phyloP scores from a whole-genome alignment of 2,329 filamentous ascomycete genomes.

The Penicillium sp. region DNA sequence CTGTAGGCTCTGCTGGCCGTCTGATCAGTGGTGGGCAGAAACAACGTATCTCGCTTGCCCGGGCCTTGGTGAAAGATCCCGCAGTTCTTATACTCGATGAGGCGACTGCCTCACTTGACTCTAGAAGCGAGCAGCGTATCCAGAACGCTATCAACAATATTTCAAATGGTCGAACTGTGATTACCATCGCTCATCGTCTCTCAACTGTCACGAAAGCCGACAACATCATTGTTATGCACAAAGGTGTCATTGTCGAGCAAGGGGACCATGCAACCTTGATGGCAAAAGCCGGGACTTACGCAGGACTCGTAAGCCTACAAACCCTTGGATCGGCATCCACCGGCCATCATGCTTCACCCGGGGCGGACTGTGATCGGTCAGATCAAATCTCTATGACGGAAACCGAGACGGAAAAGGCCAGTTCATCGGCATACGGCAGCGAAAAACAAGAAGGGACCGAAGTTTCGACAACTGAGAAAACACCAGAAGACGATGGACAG shows the following conservation, averaged over 20 bases:
- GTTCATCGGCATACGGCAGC: constrained; percentile 1
- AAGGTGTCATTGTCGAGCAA: constrained; percentile 47
- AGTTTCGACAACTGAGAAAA: constrained; percentile 12
- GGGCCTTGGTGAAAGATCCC: constrained; percentile 66
- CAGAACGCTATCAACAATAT: constrained; percentile 50
- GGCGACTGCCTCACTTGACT: constrained; percentile 59
- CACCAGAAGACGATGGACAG: constrained; percentile 11
- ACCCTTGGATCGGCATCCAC: constrained; percentile 50
- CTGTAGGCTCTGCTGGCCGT: constrained; percentile 69
- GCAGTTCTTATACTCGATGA: constrained; percentile 75
- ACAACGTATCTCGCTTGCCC: constrained; percentile 72
- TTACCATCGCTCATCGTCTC: constrained; percentile 61
- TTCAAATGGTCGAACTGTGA: constrained; percentile 58
- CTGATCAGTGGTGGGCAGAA: constrained; percentile 72
- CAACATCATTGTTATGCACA: constrained; percentile 51
- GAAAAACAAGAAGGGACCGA: constrained; percentile 12
- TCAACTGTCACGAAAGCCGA: constrained; percentile 53
- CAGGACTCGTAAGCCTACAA: constrained; percentile 21
- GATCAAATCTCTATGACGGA: constrained; percentile 23
- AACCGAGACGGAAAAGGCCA: constrained; percentile 17
- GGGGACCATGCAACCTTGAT: constrained; percentile 49
- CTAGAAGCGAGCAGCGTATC: constrained; percentile 48
- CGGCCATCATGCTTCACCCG: constrained; percentile 46
- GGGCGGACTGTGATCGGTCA: constrained; percentile 25
- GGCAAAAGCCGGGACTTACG: constrained; percentile 37